These are phyloP conservation scores for Stentor coeruleus DNA, from an alignment of 73 alveolate genomes.

Conservation along the genomic window DNA sequence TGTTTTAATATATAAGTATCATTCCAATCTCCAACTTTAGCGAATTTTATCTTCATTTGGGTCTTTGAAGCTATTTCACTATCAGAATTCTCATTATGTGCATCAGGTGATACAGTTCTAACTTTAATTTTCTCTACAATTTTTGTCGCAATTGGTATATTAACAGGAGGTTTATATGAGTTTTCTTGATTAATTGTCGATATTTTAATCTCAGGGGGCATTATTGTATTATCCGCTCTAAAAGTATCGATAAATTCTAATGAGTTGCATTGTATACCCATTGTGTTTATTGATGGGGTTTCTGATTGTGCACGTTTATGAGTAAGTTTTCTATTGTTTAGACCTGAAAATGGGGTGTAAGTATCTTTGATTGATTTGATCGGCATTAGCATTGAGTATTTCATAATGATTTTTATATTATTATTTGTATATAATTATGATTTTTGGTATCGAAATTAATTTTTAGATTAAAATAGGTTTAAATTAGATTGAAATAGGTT, in stretches of 20 bases:
- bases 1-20: neutral
- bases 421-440: too few relatives aligned
- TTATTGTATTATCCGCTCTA: neutral
- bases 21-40: constrained; percentile 3
- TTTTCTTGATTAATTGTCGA: neutral
- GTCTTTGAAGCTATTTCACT: neutral
- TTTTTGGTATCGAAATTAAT: too few relatives aligned
- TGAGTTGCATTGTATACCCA: neutral
- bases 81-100: neutral
- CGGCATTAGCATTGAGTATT: neutral
- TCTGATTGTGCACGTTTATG: neutral
- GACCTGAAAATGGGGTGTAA: neutral
- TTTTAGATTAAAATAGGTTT: too few relatives aligned
- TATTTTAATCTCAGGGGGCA: neutral
- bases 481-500: too few relatives aligned
- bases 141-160: neutral
- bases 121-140: neutral
- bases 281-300: neutral
- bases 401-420: neutral
- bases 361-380: neutral
- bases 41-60: neutral
- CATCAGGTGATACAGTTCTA: neutral
- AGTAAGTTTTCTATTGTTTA: neutral
- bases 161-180: neutral
- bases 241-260: neutral